Percentiles rank a stretch among this genome's conserved stretches.
These are phyloP conservation scores for Boletus fagicola DNA, from an alignment of 768 basidiomycete genomes.

Conservation along the genomic window DNA sequence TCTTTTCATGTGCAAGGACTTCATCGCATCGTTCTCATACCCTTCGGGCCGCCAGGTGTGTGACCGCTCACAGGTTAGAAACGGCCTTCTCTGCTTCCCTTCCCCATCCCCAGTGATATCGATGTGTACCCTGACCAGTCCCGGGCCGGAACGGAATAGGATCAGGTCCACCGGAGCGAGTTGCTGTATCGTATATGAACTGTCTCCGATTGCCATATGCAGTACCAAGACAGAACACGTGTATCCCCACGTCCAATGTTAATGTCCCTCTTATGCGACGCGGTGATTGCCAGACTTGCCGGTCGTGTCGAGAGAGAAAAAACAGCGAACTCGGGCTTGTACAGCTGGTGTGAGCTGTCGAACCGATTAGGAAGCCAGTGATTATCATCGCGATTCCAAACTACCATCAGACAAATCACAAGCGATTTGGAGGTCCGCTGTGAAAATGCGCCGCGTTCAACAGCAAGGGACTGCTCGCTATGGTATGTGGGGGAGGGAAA, in stretches of 20 bases:
- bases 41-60: neutral
- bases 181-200: neutral
- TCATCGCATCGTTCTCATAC: neutral
- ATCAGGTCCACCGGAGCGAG: slow-evolving; percentile 6
- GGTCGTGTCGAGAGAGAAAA: neutral
- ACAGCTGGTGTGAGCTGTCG: neutral
- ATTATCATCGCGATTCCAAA: slow-evolving; percentile 4
- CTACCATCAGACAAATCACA: slow-evolving; percentile 25
- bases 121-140: neutral
- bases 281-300: neutral
- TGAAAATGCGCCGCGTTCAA: slow-evolving; percentile 3
- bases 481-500: neutral
- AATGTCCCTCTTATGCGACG: neutral
- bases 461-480: neutral
- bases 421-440: slow-evolving; percentile 12
- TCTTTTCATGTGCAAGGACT: neutral
- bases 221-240: slow-evolving; percentile 7
- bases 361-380: slow-evolving; percentile 6
- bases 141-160: slow-evolving; percentile 7
- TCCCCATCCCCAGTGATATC: neutral
- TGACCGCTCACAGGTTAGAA: neutral
- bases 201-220: neutral
- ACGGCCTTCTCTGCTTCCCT: neutral
- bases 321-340: neutral
- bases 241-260: slow-evolving; percentile 1